Base-by-base conservation (phyloP, 139 green algal genomes). In the Volvox africanus region DNA sequence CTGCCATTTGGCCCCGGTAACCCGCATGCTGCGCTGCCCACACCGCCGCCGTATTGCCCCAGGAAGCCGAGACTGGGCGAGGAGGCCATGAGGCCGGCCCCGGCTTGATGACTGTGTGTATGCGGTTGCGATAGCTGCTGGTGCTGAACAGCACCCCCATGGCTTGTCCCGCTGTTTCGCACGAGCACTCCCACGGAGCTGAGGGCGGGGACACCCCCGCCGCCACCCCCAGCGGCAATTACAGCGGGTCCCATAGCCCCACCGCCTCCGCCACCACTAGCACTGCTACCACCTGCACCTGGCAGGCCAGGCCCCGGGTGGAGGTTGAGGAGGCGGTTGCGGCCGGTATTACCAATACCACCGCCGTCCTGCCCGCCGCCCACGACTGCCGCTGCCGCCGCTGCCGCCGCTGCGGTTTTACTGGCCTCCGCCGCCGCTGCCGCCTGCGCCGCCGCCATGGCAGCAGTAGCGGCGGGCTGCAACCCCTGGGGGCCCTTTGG, bases 361-460 rank as follows among this genome's bases (percentile, higher is more conserved):
- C 80, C 55, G 22, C 11, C 81, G 16, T 87, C 61, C 30, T 61
- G 61, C 14, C 3, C 30, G 61, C 61, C 81, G 81, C 61, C 81
- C 30, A 87, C 61, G 30, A 87, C 81, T 21, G 81, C 81, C 61
- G 55, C 81, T 20, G 81, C 81, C 3, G 81, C 61, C 1, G 81
- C 81, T 21, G 81, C 81, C 36, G 81, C 81, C 11, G 81, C 81
- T 3, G 81, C 81, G 0, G 81, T 87, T 62, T 87, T 87, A 33
- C 81, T 87, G 2, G 81, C 81, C 55, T 87, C 81, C 12, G 80
- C 80, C 80, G 32, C 61, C 16, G 81, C 81, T 26, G 61, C 61
- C 3, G 32, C 81, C 30, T 87, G 81, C 30, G 81, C 81, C 61
- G 81, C 81, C 61, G 81, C 30, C 81, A n/a, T 26, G 26, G 80